Evolutionary conservation across 179 eudicot species (phyloP), one percentile per base, ranked within the genome.

Genomic region (Spinacia oleracea): DNA sequence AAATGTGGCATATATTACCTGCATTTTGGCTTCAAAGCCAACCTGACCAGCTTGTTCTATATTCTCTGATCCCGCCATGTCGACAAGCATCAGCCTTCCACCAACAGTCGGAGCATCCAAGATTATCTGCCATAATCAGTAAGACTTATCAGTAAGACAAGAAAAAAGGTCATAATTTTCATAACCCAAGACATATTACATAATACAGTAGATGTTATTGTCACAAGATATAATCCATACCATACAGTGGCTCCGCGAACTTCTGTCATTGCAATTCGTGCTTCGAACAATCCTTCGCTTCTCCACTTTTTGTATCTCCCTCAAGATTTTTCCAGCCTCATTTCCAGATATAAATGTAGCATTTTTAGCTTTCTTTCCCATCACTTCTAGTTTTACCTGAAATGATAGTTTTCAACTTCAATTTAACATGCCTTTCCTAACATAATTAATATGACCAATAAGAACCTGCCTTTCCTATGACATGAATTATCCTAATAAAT

Each of bases 51-150:
- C 99, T 74, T 96, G 99, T 79, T 96, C 99, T 29, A 96, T 96
- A 68, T 96, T 96, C 84, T 96, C 99, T 34, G 99, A 96, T 31
- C 99, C 99, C 0, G 99, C 99, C 99, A 96, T 96, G 84, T 96
- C 99, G 9, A 96, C 99, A 35, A 96, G 97, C 97, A 96, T 93
- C 25, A 96, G 90, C 73, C 94, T 86, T 60, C 99, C 99, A 74
- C 99, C 99, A 68, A 96, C 98, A 0, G 93, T 93, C 1, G 99
- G 99, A 74, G 87, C 99, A 82, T 96, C 99, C 51, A 93, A 91
- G 69, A 90, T 92, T 71, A 96, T 91, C 99, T 96, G 90, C 74
- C 69, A 80, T 62, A 11, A 20, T 72, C 58, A 55, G 9, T 23
- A 1, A 32, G 6, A 58, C 23, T n/a, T n/a, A 20, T 72, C 58